These are phyloP conservation scores for Syzygium syzygioides DNA, from an alignment of 441 rosid genomes.

Conservation along the genomic window DNA sequence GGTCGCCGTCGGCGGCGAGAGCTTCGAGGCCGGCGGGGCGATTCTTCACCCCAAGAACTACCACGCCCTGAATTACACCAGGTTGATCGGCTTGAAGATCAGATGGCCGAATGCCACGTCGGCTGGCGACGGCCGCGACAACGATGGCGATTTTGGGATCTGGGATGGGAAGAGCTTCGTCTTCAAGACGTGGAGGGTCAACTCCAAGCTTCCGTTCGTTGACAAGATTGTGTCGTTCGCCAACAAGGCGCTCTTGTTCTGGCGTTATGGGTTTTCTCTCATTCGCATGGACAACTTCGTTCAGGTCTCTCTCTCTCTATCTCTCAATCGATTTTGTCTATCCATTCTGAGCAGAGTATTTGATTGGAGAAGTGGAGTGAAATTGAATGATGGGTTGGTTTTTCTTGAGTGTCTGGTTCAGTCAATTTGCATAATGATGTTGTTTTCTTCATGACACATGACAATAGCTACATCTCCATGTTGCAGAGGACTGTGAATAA, in stretches of 20 bases:
- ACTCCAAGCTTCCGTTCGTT: conserved; percentile 31
- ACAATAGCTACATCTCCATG: background rate
- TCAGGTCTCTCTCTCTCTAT: conserved; percentile 26
- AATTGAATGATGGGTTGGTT: background rate
- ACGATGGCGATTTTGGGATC: conserved; percentile 35
- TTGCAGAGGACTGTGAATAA: conserved; percentile 47
- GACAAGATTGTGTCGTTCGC: conserved; percentile 53
- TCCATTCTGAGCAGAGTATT: background rate
- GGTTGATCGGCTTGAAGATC: conserved; percentile 33
- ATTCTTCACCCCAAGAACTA: conserved; percentile 84
- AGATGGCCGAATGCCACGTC: conserved; percentile 35
- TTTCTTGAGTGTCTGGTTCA: background rate
- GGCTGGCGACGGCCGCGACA: conserved; percentile 31
- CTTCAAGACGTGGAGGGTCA: conserved; percentile 43
- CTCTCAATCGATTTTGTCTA: background rate
- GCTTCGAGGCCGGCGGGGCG: conserved; percentile 86
- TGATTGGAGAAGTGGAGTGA: background rate
- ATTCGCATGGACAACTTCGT: conserved; percentile 59
- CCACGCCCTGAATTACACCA: conserved; percentile 58
- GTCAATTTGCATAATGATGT: background rate
- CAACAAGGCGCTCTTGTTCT: conserved; percentile 46
- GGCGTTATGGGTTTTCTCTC: conserved; percentile 73
- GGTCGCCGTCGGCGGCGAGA: conserved; percentile 45
- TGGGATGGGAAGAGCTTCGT: conserved; percentile 70
- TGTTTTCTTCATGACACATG: background rate